Conservation (phyloP, 495 filamentous ascomycete genomes). For the Aspergillus incahuasiensis region DNA sequence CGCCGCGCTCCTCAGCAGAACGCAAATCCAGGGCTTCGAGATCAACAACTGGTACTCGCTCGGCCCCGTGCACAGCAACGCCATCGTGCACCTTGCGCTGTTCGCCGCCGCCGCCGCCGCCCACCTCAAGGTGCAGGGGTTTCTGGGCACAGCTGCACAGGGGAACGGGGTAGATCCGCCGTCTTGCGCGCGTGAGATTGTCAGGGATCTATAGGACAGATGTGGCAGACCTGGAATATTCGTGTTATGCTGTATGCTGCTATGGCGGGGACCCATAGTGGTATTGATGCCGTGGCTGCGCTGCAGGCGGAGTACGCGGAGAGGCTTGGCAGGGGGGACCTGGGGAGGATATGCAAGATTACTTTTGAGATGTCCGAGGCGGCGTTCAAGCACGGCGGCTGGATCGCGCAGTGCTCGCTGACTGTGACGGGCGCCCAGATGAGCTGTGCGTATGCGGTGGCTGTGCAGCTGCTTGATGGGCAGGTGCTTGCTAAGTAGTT, state of each 20-base stretch:
- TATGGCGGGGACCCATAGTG: conserved; percentile 20
- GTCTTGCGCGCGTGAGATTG: conserved; percentile 26
- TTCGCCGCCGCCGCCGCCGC: conserved; percentile 26
- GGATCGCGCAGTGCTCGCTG: conserved; percentile 32
- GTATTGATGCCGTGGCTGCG: conserved; percentile 26
- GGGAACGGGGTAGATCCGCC: conserved; percentile 27
- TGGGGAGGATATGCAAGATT: conserved; percentile 20
- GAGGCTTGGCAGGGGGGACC: conserved; percentile 11
- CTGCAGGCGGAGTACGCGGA: conserved; percentile 25
- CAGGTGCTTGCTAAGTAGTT: conserved; percentile 34
- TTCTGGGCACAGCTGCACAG: conserved; percentile 33
- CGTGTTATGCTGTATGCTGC: conserved; percentile 38
- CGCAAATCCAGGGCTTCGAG: conserved; percentile 39
- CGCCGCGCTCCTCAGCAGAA: conserved; percentile 34
- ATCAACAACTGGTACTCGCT: background rate
- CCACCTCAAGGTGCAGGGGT: conserved; percentile 33
- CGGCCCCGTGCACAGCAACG: background rate
- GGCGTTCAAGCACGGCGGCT: conserved; percentile 25
- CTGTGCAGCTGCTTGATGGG: conserved; percentile 36
- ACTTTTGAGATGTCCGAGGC: conserved; percentile 22
- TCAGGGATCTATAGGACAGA: conserved; percentile 30
- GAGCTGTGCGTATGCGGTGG: conserved; percentile 37
- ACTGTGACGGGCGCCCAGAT: conserved; percentile 39
- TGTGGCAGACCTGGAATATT: conserved; percentile 37
- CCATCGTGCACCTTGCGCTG: conserved; percentile 30